Percentiles rank a stretch among this genome's conserved stretches.
These are phyloP conservation scores for Sporothrix phasma DNA, from an alignment of 2,329 filamentous ascomycete genomes.

Conservation along the genomic window DNA sequence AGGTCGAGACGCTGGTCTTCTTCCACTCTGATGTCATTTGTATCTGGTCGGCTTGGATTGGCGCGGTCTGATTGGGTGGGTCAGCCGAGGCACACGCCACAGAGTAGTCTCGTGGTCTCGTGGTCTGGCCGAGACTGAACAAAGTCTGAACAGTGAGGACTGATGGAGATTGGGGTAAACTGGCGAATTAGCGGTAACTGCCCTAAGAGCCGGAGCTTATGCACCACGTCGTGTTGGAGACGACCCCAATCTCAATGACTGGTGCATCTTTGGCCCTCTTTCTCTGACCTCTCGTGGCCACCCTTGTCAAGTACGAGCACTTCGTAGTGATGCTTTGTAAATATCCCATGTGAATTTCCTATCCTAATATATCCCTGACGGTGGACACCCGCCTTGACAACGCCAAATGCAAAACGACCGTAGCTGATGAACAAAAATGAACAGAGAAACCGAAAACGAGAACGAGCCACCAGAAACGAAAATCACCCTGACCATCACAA, in stretches of 20 bases:
- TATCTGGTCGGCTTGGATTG: neutral
- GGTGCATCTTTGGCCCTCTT: too few relatives aligned
- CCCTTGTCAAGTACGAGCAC: too few relatives aligned
- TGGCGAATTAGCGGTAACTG: too few relatives aligned
- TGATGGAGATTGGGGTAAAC: too few relatives aligned
- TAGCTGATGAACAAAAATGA: neutral
- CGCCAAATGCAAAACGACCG: constrained; percentile 6
- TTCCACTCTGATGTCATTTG: constrained; percentile 13
- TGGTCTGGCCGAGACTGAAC: neutral
- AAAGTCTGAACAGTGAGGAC: too few relatives aligned
- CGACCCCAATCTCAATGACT: too few relatives aligned
- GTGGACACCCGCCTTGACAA: neutral
- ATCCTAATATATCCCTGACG: neutral
- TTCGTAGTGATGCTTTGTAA: too few relatives aligned
- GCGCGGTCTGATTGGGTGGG: constrained; percentile 1
- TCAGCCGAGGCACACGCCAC: constrained; percentile 10
- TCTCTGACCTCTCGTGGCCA: too few relatives aligned
- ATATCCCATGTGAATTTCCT: constrained; percentile 8
- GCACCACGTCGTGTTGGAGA: too few relatives aligned
- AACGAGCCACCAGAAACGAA: neutral
- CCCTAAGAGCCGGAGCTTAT: neutral
- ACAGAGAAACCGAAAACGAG: neutral
- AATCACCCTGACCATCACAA: constrained; percentile 8
- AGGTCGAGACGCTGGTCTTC: neutral
- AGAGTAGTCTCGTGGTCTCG: neutral